Conservation (phyloP, 495 filamentous ascomycete genomes). For the Podospora bellae-mahoneyi region DNA sequence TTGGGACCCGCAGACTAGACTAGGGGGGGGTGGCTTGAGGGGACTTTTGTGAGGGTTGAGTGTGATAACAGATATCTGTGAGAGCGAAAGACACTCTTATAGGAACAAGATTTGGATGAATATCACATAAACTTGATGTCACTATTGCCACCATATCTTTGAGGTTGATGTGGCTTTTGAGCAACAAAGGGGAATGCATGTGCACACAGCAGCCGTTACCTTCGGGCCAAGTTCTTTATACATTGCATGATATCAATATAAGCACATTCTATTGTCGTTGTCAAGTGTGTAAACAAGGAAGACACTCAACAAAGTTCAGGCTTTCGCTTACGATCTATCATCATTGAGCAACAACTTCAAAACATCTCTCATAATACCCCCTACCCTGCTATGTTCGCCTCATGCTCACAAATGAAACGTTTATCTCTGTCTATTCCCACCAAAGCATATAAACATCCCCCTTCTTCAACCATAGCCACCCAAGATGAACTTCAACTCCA, state of each 20-base stretch:
- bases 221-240: no score
- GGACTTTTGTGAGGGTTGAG: background rate
- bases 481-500: background rate
- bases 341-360: no score
- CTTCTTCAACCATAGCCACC: background rate
- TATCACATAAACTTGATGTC: conserved; percentile 11
- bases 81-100: background rate
- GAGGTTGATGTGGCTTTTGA: no score
- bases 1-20: background rate
- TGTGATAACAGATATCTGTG: background rate
- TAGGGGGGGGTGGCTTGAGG: background rate
- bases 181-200: no score
- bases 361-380: no score
- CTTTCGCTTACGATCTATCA: no score
- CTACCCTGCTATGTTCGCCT: background rate
- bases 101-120: background rate
- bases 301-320: no score
- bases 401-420: background rate
- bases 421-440: background rate
- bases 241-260: no score
- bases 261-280: no score
- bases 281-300: no score
- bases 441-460: background rate
- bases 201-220: no score
- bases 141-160: background rate